Evolutionary conservation across 768 basidiomycete species (phyloP), one percentile per base, ranked within the genome.

Genomic region (Tricholomella constricta): DNA sequence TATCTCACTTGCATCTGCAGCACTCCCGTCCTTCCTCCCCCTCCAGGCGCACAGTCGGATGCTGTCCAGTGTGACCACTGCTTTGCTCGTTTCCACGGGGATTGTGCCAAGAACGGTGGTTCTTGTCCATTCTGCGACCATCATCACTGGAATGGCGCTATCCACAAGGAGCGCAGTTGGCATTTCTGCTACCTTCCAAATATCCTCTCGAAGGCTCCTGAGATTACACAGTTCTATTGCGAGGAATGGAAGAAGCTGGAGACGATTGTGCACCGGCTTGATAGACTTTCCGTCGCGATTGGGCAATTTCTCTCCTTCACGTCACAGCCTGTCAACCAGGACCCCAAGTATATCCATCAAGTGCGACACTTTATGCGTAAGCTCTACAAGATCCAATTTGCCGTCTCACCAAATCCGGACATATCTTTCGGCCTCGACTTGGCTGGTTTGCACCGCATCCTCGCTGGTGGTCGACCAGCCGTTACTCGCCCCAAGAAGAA

Each of bases 111-210:
- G 59, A 89, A 88, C 57, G 91, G 91, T n/a, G 91, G 91, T 31
- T 94, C 91, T 4, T 94, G 91, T 64, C 91, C 91, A 0, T 94
- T 94, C 74, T 94, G 91, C 59, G 91, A 94, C 58, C 90, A 91
- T 61, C 88, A 91, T 56, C 91, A 94, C 63, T 93, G 91, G 91
- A 91, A 93, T 60, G 91, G 91, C 17, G 81, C 87, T 3, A 85
- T 93, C 47, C 83, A 84, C 65, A 92, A 91, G 68, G 81, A 88
- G 57, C 84, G 91, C 43, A 88, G 78, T 59, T 94, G 84, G 82
- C 89, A 93, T 63, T 93, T 88, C 70, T 88, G 84, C 65, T 90
- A 81, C 69, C 78, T 93, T 22, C 87, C 90, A 2, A 76, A 81
- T 22, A 82, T 91, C 55, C 77, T 91, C 15, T 64, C 79, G 22